Conservation (phyloP, 257 asterid species). For the Solanum bulbocastanum region DNA sequence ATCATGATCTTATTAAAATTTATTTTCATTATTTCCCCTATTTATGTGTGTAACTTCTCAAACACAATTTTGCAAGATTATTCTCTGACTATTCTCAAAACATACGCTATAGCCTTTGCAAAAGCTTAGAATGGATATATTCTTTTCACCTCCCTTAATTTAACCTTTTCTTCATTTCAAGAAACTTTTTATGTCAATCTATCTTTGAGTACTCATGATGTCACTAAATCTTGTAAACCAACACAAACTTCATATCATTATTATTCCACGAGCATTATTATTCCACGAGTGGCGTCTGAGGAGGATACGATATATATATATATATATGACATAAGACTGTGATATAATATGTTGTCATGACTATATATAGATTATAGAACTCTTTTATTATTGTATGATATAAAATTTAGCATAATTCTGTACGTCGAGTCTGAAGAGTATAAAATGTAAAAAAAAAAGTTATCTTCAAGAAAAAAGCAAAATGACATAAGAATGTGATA, state of each 20-base stretch:
- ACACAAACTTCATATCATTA: neutral
- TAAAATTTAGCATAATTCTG: neutral
- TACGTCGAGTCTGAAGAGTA: neutral
- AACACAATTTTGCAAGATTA: neutral
- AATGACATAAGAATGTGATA: neutral
- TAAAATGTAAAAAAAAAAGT: too few relatives aligned
- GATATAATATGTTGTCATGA: neutral
- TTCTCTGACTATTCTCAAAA: conserved; percentile 8
- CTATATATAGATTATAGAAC: neutral
- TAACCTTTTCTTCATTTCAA: neutral
- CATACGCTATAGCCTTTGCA: neutral
- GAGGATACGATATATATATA: too few relatives aligned
- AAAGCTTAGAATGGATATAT: neutral
- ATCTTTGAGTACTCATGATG: neutral
- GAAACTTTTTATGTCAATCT: neutral
- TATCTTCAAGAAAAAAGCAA: neutral
- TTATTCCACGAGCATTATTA: neutral
- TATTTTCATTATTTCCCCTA: neutral
- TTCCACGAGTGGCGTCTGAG: neutral
- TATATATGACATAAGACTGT: neutral
- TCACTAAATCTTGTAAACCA: neutral
- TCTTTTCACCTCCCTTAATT: neutral
- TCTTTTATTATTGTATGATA: neutral
- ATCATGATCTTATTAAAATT: neutral
- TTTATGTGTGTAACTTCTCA: conserved; percentile 6